These are phyloP conservation scores for Scytalidium lignicola DNA, from an alignment of 2,329 filamentous ascomycete species.

Conservation along the genomic window DNA sequence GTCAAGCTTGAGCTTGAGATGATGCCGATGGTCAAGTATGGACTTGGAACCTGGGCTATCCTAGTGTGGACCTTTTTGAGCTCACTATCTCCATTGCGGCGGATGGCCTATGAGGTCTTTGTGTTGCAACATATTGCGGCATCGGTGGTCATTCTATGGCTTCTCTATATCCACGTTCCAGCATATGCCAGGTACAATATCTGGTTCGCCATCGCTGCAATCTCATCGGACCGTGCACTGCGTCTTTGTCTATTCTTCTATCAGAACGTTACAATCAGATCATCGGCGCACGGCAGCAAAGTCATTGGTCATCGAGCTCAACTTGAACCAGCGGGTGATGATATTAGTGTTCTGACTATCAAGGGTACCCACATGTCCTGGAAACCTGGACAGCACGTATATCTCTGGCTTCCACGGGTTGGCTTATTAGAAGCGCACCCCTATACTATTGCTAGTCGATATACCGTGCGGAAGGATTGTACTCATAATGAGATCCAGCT, in stretches of 20 bases:
- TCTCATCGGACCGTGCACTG: constrained; percentile 56
- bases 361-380: constrained; percentile 55
- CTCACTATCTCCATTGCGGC: constrained; percentile 58
- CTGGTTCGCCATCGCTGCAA: constrained; percentile 59
- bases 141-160: constrained; percentile 56
- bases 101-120: constrained; percentile 65
- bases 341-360: constrained; percentile 53
- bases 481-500: constrained; percentile 52
- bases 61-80: constrained; percentile 61
- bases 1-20: constrained; percentile 52
- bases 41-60: constrained; percentile 61
- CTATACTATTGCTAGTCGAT: constrained; percentile 54
- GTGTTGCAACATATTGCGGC: constrained; percentile 62
- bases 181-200: constrained; percentile 53
- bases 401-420: constrained; percentile 53
- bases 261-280: constrained; percentile 45
- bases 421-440: constrained; percentile 53
- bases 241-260: constrained; percentile 38
- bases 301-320: constrained; percentile 48
- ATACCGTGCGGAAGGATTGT: constrained; percentile 37
- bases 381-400: constrained; percentile 56
- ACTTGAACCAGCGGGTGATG: constrained; percentile 42
- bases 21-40: constrained; percentile 62
- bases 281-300: constrained; percentile 20
- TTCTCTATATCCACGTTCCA: constrained; percentile 60